Evolutionary conservation across 306 rosid genomes (phyloP).

Genomic region (Glycyrrhiza uralensis): DNA sequence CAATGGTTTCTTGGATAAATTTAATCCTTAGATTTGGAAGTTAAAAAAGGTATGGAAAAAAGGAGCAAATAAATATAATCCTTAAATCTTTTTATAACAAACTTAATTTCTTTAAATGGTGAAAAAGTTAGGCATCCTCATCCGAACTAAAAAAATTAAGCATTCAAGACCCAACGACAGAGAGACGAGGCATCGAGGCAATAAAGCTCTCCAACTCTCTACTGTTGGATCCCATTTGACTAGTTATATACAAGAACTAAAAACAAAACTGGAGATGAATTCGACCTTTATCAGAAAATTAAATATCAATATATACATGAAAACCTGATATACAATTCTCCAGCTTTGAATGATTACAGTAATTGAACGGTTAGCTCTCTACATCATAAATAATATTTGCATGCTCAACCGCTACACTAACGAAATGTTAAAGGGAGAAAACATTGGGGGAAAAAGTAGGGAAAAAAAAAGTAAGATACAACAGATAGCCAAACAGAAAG

Average conservation of each 20-base stretch:
- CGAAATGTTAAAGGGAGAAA: conserved; percentile 12
- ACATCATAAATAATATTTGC: conserved; percentile 43
- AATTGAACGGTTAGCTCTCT: conserved; percentile 59
- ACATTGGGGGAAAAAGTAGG: conserved; percentile 12
- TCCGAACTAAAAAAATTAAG: background rate
- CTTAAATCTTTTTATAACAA: too few relatives aligned
- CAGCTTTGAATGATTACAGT: conserved; percentile 35
- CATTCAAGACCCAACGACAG: background rate
- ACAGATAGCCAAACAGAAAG: conserved; percentile 51
- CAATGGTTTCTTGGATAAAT: background rate
- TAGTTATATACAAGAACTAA: background rate
- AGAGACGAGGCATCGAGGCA: background rate
- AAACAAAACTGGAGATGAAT: conserved; percentile 26
- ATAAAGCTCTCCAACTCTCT: background rate
- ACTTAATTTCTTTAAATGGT: background rate
- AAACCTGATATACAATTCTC: conserved; percentile 47
- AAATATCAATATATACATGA: conserved; percentile 38
- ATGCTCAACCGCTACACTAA: conserved; percentile 40
- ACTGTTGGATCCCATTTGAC: background rate
- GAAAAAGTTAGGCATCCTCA: background rate
- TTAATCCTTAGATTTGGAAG: background rate
- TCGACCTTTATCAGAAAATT: background rate
- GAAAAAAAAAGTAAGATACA: conserved; percentile 50
- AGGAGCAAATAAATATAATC: background rate
- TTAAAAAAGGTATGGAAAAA: background rate